Evolutionary conservation across 192 early-diverging fungal genomes (phyloP).

Genomic region (Mortierella hygrophila): DNA sequence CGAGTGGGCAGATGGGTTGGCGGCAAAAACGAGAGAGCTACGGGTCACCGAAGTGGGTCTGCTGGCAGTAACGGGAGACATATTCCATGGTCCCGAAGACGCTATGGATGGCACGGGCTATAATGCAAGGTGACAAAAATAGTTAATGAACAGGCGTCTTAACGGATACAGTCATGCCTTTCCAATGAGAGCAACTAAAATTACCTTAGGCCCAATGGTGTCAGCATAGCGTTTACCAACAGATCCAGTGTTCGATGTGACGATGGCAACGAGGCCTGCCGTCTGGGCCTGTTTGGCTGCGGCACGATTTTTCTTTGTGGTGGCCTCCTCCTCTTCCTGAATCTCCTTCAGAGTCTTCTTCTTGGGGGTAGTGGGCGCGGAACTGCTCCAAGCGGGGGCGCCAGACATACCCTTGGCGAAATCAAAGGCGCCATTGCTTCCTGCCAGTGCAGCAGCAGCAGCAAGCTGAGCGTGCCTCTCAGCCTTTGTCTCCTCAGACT

Average conservation of each 20-base stretch:
- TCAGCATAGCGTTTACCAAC: constrained; percentile 59
- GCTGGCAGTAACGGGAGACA: constrained; percentile 4
- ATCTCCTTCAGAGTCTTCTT: constrained; percentile 69
- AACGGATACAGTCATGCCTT: neutral
- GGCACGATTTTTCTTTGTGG: constrained; percentile 54
- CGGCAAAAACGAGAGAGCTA: constrained; percentile 18
- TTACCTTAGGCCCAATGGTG: constrained; percentile 52
- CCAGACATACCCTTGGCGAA: constrained; percentile 30
- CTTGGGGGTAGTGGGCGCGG: constrained; percentile 60
- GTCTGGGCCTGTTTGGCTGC: constrained; percentile 47
- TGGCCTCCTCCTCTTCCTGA: constrained; percentile 68
- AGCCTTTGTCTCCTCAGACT: constrained; percentile 49
- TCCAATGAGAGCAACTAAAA: neutral
- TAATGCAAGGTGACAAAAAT: neutral
- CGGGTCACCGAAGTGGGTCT: constrained; percentile 22
- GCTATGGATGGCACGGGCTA: constrained; percentile 13
- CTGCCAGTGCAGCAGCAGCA: constrained; percentile 26
- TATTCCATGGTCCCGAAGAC: constrained; percentile 27
- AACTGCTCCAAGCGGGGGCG: constrained; percentile 40
- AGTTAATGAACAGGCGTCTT: neutral
- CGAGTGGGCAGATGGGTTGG: constrained; percentile 19
- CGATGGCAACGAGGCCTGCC: constrained; percentile 30
- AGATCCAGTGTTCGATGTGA: constrained; percentile 30
- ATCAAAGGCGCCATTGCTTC: constrained; percentile 8
- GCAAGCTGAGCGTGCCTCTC: constrained; percentile 52